Conservation (phyloP, 2,329 filamentous ascomycete genomes). For the Fusarium gaditjirri region DNA sequence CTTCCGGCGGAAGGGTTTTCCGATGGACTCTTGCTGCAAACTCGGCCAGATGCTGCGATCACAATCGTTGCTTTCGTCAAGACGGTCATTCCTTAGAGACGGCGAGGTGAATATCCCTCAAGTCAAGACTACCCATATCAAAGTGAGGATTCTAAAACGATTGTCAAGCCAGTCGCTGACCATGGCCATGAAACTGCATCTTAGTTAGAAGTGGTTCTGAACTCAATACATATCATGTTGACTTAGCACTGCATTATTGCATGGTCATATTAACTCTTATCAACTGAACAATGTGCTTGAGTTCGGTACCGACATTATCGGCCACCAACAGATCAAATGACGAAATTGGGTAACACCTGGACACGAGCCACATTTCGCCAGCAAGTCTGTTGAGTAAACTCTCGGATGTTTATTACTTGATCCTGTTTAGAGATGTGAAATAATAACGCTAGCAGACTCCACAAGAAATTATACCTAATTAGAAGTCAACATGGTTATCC, state of each 20-base stretch:
- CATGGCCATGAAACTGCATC: no score
- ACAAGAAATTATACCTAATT: not conserved
- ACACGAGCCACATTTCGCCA: not conserved
- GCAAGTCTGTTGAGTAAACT: not conserved
- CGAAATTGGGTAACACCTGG: not conserved
- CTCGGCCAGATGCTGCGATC: rapidly evolving
- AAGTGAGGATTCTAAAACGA: rapidly evolving
- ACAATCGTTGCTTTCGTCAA: rapidly evolving
- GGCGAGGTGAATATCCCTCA: rapidly evolving
- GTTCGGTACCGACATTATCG: not conserved
- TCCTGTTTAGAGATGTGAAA: not conserved
- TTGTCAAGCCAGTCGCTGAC: rapidly evolving
- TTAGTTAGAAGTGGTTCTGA: rapidly evolving
- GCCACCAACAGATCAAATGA: not conserved
- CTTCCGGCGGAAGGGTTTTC: not conserved
- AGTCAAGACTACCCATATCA: rapidly evolving
- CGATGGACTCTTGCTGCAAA: not conserved
- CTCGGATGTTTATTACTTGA: not conserved
- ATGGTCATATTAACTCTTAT: not conserved
- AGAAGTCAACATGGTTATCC: not conserved
- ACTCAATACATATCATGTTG: rapidly evolving
- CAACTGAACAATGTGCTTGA: not conserved
- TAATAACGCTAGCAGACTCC: rapidly evolving
- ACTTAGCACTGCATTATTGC: rapidly evolving
- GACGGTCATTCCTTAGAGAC: rapidly evolving